phyloP scores from a whole-genome alignment of 2,329 filamentous ascomycete genomes.

The Talaromyces sp. region DNA sequence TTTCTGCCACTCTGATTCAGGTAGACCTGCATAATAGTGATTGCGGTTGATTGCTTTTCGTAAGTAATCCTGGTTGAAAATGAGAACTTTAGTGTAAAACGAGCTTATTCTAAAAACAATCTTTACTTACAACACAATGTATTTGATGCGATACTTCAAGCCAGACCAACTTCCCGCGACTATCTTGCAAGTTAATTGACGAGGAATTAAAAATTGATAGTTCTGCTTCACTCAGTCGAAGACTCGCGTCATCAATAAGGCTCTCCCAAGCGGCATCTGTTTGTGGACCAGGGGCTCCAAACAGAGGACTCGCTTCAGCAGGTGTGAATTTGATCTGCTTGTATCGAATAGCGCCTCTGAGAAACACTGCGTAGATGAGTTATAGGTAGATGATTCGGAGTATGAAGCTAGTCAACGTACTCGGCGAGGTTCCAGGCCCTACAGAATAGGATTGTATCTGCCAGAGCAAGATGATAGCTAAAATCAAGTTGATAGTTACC shows the following conservation, averaged over 20 bases:
- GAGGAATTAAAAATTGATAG: constrained; percentile 3
- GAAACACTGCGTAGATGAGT: neutral
- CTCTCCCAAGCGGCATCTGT: constrained; percentile 11
- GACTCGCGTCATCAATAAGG: constrained; percentile 10
- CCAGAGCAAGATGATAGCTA: constrained; percentile 1
- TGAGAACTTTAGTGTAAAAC: neutral
- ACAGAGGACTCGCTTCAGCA: neutral
- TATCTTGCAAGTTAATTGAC: constrained; percentile 12
- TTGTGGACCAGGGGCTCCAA: neutral
- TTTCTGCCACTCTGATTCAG: constrained; percentile 2
- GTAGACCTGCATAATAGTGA: neutral
- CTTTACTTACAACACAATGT: constrained; percentile 10
- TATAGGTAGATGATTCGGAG: neutral
- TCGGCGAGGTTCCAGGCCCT: neutral
- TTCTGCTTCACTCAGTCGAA: neutral
- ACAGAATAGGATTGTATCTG: neutral
- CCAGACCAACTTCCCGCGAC: neutral
- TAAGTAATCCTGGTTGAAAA: neutral
- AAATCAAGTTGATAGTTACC: neutral
- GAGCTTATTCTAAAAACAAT: neutral
- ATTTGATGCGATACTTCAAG: constrained; percentile 9
- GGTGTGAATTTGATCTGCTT: neutral
- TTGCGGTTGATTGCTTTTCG: constrained; percentile 8
- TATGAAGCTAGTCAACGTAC: neutral
- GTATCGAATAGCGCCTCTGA: neutral